Base-by-base conservation (phyloP, 2,329 filamentous ascomycete species). In the Graphiopsis chlorocephala region DNA sequence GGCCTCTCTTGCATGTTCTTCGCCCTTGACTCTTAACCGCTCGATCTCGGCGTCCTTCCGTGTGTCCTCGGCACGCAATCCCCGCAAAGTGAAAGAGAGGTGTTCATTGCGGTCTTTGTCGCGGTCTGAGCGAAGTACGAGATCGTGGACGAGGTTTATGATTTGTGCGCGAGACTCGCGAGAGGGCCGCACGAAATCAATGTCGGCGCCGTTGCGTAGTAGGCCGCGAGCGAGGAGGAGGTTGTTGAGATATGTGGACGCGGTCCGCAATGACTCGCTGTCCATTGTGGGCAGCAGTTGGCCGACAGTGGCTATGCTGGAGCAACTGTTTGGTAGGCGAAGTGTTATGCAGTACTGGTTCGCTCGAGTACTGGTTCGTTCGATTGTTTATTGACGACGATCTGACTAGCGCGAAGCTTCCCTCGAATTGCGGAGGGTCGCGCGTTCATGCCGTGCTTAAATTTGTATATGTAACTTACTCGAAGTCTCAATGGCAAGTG, bases 91-190 rank as follows among this genome's bases (percentile, higher is more conserved):
- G 15, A 86, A 85, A 3, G 92, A 92, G 23, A 97, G 83, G 33
- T 88, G 89, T 77, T 97, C 94, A 72, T 92, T 89, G 76, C 96
- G 90, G 68, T 95, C 91, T 68, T 93, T 90, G 78, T 97, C 94
- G 75, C 92, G 91, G 90, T 99, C 95, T 82, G 93, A 87, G 70
- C 93, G 87, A 66, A 97, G 77, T 65, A 99, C 92, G 71, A 99
- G 79, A 75, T 99, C 95, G 78, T 99, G 97, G 57, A 99, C 88
- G 26, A 99, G 85, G 74, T 94, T 91, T 80, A 99, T 97, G 71
- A 98, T 89, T 69, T 88, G 87, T 23, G 90, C 90, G 88, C 95
- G 94, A 20, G 90, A 91, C 59, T 85, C 86, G 73, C 85, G 84
- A 42, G 86, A 83, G 20, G 85, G 86, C 68, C 88, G 86, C 65